These are phyloP conservation scores for Lachnellula arida DNA, from an alignment of 2,329 filamentous ascomycete species.

Conservation along the genomic window DNA sequence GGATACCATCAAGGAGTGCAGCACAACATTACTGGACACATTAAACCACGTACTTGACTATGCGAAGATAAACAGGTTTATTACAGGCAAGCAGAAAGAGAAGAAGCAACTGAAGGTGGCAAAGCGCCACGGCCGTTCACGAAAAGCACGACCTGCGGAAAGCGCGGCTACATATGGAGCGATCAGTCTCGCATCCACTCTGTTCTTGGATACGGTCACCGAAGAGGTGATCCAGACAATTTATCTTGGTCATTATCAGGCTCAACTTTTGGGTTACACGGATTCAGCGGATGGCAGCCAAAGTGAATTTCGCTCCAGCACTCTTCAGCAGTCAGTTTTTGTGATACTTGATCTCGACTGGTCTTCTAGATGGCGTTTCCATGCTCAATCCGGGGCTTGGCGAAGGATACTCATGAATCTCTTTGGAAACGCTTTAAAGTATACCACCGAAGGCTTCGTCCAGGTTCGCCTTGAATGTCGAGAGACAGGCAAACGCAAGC, in stretches of 20 bases:
- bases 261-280: background rate
- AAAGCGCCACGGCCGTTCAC: background rate
- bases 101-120: background rate
- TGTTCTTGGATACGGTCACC: background rate
- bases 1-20: conserved; percentile 46
- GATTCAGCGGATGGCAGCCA: background rate
- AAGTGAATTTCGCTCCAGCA: background rate
- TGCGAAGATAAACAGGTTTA: conserved; percentile 47
- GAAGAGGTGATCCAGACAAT: background rate
- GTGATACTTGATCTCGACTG: conserved; percentile 14
- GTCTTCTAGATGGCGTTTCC: conserved; percentile 23
- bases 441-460: conserved; percentile 48
- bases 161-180: background rate
- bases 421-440: conserved; percentile 57
- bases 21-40: conserved; percentile 41
- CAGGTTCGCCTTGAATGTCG: conserved; percentile 34
- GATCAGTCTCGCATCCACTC: background rate
- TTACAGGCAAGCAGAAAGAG: background rate
- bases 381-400: conserved; percentile 16
- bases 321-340: background rate
- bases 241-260: background rate
- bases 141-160: background rate
- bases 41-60: conserved; percentile 39
- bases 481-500: background rate
- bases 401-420: conserved; percentile 52